Percentiles rank a stretch among this genome's conserved stretches.
phyloP scores from a whole-genome alignment of 1,284 basidiomycete species.

The Entoloma clypeatum region DNA sequence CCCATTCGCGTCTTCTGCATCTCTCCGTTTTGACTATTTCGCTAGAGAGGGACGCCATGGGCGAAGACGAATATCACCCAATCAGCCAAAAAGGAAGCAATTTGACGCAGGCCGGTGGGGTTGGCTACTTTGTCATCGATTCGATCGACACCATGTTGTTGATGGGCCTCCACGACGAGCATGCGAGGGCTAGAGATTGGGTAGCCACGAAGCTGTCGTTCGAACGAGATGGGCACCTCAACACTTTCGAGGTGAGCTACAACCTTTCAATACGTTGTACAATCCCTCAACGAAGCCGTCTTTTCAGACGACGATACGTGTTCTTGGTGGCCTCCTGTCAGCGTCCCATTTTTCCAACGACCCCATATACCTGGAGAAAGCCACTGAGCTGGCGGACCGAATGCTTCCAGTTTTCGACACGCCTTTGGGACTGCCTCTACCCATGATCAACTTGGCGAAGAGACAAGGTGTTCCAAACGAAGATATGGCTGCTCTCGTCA shows the following conservation, averaged over 20 bases:
- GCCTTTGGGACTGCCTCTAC: constrained; percentile 76
- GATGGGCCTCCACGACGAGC: constrained; percentile 81
- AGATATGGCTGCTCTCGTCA: constrained; percentile 66
- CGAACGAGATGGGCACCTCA: constrained; percentile 78
- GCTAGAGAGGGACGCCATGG: constrained; percentile 84
- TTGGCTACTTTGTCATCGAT: constrained; percentile 84
- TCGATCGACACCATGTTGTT: constrained; percentile 85
- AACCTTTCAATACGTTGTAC: constrained; percentile 1
- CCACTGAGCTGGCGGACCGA: constrained; percentile 79
- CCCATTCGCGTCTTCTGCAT: constrained; percentile 8
- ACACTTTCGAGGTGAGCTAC: constrained; percentile 82
- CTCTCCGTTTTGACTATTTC: neutral
- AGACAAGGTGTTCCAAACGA: constrained; percentile 62
- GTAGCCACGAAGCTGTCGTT: constrained; percentile 69
- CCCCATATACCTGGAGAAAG: constrained; percentile 67
- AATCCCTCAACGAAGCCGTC: neutral
- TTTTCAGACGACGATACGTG: constrained; percentile 42
- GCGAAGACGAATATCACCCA: constrained; percentile 86
- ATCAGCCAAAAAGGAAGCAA: constrained; percentile 73
- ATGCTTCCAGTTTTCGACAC: constrained; percentile 86
- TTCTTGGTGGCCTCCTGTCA: constrained; percentile 61
- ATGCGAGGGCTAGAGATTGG: constrained; percentile 77
- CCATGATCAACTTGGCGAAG: constrained; percentile 73
- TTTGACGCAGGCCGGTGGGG: constrained; percentile 69
- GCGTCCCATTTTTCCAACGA: constrained; percentile 74